Evolutionary conservation across 805 yeast genomes (phyloP), one percentile per base, ranked within the genome.

Genomic region (Spathaspora sp.): DNA sequence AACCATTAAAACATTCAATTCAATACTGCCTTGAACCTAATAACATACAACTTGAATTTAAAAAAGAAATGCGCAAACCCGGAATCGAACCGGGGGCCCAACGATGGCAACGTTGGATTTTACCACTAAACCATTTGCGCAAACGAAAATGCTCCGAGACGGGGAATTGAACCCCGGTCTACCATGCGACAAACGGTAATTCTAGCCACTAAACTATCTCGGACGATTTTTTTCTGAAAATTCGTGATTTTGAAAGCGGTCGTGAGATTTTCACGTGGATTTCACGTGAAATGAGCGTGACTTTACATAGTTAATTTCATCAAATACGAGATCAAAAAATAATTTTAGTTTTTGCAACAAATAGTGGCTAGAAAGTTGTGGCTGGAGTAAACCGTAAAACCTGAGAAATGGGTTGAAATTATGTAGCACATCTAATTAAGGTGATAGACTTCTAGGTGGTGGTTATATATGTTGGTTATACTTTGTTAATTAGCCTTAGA

Each of bases 31-130:
- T 10, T 5, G 38, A 5, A 4, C n/a, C n/a, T n/a, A n/a, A n/a
- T n/a, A n/a, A n/a, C n/a, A n/a, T n/a, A n/a, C 12, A 16, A 2
- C 31, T 20, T 23, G 42, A 18, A n/a, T n/a, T n/a, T 32, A 44
- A 46, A 47, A 49, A 49, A 39, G 20, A 40, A 17, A 31, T 63
- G 67, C 67, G 63, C 64, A 57, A 58, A 60, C 67, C 66, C 62
- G 66, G 67, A 63, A 63, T 63, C 66, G 67, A 63, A 63, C 67
- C 66, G 62, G 66, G 67, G 67, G 67, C 67, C 63, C 58, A 61
- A 57, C 67, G 62, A 60, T 63, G 67, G 67, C 64, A 63, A 63
- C 60, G 67, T 57, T 61, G 58, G 62, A 63, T 63, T 63, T 63
- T 63, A 63, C 67, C 67, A 63, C 67, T 63, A 63, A 63, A 63